phyloP scores from a whole-genome alignment of 257 asterid species.

The Nicotiana knightiana region DNA sequence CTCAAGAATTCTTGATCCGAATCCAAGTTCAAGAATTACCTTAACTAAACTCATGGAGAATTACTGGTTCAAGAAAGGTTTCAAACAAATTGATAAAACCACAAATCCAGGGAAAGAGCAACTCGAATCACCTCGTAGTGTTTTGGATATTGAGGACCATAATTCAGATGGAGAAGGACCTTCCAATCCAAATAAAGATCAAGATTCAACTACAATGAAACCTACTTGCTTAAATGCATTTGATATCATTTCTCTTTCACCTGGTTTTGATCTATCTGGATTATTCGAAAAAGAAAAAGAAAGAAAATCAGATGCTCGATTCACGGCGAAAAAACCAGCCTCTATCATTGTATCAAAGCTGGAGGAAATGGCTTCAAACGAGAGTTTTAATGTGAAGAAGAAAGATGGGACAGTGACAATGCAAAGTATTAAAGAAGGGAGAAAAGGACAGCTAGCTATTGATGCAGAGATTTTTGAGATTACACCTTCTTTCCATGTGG shows the following conservation, averaged over 20 bases:
- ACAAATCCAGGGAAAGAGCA: conserved; percentile 14
- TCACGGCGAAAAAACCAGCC: conserved; percentile 55
- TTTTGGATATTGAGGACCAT: conserved; percentile 22
- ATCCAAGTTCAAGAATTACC: conserved; percentile 50
- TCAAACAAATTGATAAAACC: conserved; percentile 27
- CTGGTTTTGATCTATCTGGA: conserved; percentile 73
- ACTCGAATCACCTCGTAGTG: conserved; percentile 30
- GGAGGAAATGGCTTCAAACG: conserved; percentile 59
- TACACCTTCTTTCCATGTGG: conserved; percentile 80
- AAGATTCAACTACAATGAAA: conserved; percentile 17
- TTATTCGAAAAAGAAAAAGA: conserved; percentile 42
- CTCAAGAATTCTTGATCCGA: conserved; percentile 68
- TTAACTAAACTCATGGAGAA: conserved; percentile 63
- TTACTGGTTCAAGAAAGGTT: conserved; percentile 70
- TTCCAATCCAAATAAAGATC: conserved; percentile 12
- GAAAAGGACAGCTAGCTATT: conserved; percentile 68
- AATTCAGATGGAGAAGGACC: conserved; percentile 33
- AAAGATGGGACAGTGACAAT: conserved; percentile 59
- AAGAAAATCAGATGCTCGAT: conserved; percentile 38
- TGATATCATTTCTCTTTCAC: conserved; percentile 73
- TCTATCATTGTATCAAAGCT: conserved; percentile 51
- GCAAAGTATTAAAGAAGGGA: conserved; percentile 53
- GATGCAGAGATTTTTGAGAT: conserved; percentile 89
- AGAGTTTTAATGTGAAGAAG: conserved; percentile 54
- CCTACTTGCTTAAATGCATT: conserved; percentile 61